Evolutionary conservation across 2,329 filamentous ascomycete genomes (phyloP), one percentile per base, ranked within the genome.

Genomic region (Paecilomyces variotii): DNA sequence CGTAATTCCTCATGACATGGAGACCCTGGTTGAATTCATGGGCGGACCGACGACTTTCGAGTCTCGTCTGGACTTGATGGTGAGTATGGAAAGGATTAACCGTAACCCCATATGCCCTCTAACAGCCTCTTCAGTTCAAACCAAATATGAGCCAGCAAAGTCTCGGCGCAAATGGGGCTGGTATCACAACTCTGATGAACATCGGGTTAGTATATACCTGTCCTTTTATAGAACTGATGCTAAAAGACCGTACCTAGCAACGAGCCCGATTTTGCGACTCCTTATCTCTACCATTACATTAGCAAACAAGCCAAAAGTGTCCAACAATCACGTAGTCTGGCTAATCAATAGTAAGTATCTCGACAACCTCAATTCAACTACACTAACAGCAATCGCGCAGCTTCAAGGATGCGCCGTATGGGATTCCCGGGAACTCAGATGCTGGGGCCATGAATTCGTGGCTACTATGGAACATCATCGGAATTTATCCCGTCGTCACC

Each of bases 231-330:
- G 3, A n/a, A 34, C 24, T 19, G 53, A 19, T 55, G 12, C n/a
- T 19, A 19, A 24, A 35, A 34, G 14, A 12, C 12, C 9, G 19
- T 32, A 82, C 80, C 0, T 19, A 85, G 84, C 27, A 88, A 88
- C 67, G 84, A 89, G 70, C 85, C 86, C 0, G 82, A 81, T 65
- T 89, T 90, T 70, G 82, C 80, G 0, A 84, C 82, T 0, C 86
- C 86, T 0, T 90, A 86, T 69, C 78, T 90, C 3, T 90, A 87
- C 77, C 86, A 87, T 72, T 90, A 84, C 69, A 82, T 84, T 59
- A 83, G 83, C 62, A 81, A 84, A 54, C 87, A 88, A 68, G 80
- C 84, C 64, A 82, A 84, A 53, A 80, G 80, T 24, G 85, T 89
- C n/a, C 69, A 81, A 60, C 79, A 82, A 61, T 83, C 82, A 45